Conservation (phyloP, 1,284 basidiomycete species). For the Leccinum pallidistipes region DNA sequence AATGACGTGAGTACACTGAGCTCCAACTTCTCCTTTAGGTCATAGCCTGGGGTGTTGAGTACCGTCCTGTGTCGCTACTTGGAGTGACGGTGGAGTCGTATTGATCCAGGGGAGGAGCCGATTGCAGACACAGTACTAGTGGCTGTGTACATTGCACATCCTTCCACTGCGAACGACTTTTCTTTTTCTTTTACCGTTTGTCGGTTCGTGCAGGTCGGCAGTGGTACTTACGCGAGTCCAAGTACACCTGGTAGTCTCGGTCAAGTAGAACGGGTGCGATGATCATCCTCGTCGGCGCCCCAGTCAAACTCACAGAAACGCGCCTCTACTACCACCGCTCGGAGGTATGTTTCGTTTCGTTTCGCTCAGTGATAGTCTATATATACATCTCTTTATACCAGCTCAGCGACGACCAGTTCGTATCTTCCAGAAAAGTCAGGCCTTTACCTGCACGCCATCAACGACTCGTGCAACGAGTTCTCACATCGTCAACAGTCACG, state of each 20-base stretch:
- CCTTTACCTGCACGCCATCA: slow-evolving; percentile 92
- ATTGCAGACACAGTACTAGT: no score
- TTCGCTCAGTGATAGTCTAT: background rate
- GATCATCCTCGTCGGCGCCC: no score
- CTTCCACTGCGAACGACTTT: no score
- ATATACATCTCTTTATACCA: slow-evolving; percentile 31
- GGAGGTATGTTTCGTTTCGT: slow-evolving; percentile 55
- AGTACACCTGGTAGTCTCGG: no score
- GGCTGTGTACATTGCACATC: no score
- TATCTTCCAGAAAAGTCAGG: slow-evolving; percentile 85
- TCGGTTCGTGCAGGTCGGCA: background rate
- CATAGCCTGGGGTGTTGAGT: slow-evolving; percentile 90
- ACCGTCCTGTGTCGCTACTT: slow-evolving; percentile 59
- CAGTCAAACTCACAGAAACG: slow-evolving; percentile 61
- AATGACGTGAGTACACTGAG: no score
- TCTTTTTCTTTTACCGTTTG: no score
- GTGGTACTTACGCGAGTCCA: no score
- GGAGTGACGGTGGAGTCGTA: no score
- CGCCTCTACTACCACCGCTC: slow-evolving; percentile 85
- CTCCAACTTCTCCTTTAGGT: slow-evolving; percentile 64
- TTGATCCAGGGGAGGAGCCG: no score
- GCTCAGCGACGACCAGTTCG: slow-evolving; percentile 64
- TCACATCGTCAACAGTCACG: slow-evolving; percentile 55
- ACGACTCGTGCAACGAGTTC: slow-evolving; percentile 51
- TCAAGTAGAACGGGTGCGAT: background rate